Evolutionary conservation across 2,329 filamentous ascomycete species (phyloP), one percentile per base, ranked within the genome.

Genomic region (Boeremia exigua): DNA sequence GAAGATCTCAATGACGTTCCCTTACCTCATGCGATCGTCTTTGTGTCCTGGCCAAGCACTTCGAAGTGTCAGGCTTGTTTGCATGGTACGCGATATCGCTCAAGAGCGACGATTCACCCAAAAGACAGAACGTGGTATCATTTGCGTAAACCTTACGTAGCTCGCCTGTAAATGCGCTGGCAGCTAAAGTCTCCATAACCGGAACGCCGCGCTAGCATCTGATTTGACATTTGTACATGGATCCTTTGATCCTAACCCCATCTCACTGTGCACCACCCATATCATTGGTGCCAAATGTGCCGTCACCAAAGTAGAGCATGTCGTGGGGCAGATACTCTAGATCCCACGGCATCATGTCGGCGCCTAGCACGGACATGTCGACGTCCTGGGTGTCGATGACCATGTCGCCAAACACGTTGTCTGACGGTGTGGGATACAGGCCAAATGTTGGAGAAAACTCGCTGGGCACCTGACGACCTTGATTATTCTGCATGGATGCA

Each of bases 341-440:
- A 52, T 74, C 78, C 88, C 89, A 93, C 0, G 87, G 86, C 80
- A 89, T 85, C 75, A 91, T 84, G 38, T 91, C 88, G 14, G 86
- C 83, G 1, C 86, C 87, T 15, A 92, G 76, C 4, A 84, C 78
- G 23, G 84, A 85, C 80, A 93, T 88, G 60, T 93, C 89, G 30
- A 94, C 86, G 61, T 93, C 89, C 60, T 91, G 89, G 56, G 86
- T 88, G 69, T 91, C 86, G 61, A 93, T 90, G 58, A 89, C 87
- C 76, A 92, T 88, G 54, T 81, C 77, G 4, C 77, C 76, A 42
- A 80, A 73, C 1, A 73, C 63, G 6, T 63, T 64, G 19, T 74
- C 65, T 6, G 66, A 62, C 2, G 67, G 64, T 2, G 62, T 66
- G 2, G 67, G 57, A 32, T 70, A 73, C 8, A 62, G 63, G 29